These are phyloP conservation scores for Smallanthus sonchifolius DNA, from an alignment of 129 eudicot genomes.

Conservation along the genomic window DNA sequence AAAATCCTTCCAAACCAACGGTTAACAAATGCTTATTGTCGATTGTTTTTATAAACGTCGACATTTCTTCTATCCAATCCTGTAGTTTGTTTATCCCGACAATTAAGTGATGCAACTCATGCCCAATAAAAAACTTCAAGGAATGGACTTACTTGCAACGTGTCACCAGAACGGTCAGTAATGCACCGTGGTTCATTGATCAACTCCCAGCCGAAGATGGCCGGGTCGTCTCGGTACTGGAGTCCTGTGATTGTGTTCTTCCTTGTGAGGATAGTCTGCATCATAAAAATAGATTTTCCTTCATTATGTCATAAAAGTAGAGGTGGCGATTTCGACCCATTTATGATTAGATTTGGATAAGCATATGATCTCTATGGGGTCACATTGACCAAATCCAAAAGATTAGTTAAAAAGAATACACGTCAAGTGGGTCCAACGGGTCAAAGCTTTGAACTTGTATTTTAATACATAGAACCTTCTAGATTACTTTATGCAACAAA, in stretches of 20 bases:
- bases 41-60: conserved; percentile 62
- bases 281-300: not conserved
- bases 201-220: conserved; percentile 90
- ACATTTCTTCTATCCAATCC: conserved; percentile 97
- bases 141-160: conserved; percentile 54
- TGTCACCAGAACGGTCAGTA: conserved; percentile 82
- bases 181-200: conserved; percentile 91
- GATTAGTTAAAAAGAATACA: not conserved
- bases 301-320: not conserved
- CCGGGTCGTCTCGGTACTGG: conserved; percentile 88
- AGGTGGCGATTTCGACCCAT: not conserved
- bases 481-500: not conserved
- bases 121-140: not conserved
- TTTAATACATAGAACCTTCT: no score
- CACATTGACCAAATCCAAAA: not conserved
- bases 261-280: conserved; percentile 78
- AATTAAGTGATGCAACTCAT: not conserved
- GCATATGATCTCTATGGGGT: not conserved
- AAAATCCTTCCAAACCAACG: conserved; percentile 82
- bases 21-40: conserved; percentile 82
- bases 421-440: not conserved
- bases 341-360: not conserved
- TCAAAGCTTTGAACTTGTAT: no score
- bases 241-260: conserved; percentile 87
- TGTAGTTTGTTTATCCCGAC: conserved; percentile 33